Percentiles rank a stretch among this genome's conserved stretches.
phyloP scores from a whole-genome alignment of 192 early-diverging fungal species.

The Oehlia diaphana region DNA sequence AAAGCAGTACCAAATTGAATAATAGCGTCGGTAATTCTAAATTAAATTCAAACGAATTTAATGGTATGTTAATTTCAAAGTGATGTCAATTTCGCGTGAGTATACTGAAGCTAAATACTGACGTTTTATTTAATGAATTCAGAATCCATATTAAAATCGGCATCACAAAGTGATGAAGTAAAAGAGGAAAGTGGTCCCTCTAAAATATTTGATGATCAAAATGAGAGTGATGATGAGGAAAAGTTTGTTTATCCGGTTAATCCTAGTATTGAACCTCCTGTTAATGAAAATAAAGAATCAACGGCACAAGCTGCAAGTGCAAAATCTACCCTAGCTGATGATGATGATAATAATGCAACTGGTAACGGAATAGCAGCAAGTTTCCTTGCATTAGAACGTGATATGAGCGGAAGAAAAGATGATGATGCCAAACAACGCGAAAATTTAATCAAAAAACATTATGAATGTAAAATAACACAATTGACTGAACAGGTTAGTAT shows the following conservation, averaged over 20 bases:
- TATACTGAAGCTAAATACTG: neutral
- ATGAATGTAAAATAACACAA: constrained; percentile 44
- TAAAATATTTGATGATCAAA: neutral
- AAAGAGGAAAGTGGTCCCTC: neutral
- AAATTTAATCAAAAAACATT: constrained; percentile 46
- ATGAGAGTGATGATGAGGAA: neutral
- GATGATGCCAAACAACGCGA: constrained; percentile 31
- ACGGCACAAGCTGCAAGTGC: neutral
- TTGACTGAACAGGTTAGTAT: constrained; percentile 37
- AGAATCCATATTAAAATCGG: neutral
- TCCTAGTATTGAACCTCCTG: neutral
- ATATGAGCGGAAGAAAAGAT: constrained; percentile 3
- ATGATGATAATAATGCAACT: neutral
- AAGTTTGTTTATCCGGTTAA: neutral
- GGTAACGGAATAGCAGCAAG: neutral
- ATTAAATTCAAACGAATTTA: neutral
- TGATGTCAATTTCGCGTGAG: neutral
- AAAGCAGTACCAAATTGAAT: neutral
- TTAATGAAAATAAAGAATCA: neutral
- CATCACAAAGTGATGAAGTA: neutral
- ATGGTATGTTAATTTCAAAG: neutral
- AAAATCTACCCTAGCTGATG: neutral
- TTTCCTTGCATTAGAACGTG: neutral
- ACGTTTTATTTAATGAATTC: neutral
- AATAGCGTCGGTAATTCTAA: neutral